These are phyloP conservation scores for Anthracocystis walkeri DNA, from an alignment of 1,284 basidiomycete species.

Conservation along the genomic window DNA sequence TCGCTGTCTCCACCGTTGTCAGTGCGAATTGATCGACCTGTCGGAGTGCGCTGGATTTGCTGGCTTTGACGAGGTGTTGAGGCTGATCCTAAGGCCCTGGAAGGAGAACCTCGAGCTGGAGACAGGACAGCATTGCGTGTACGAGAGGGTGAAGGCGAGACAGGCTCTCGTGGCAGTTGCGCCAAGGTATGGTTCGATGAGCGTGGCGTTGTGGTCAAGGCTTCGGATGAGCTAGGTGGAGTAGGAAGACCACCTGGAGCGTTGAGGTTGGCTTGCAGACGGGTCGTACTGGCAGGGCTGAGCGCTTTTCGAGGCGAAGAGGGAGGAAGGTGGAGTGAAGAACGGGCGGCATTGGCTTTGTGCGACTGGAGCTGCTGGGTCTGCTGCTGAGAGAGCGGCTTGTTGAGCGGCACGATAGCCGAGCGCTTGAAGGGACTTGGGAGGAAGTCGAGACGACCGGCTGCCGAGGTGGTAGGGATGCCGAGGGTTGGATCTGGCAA, in stretches of 20 bases:
- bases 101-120: constrained; percentile 20
- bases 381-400: constrained; percentile 37
- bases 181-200: constrained; percentile 20
- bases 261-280: constrained; percentile 21
- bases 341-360: constrained; percentile 12
- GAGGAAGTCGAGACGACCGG: constrained; percentile 8
- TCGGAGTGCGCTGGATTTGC: constrained; percentile 13
- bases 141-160: constrained; percentile 47
- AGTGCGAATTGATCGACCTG: constrained; percentile 4
- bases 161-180: constrained; percentile 27
- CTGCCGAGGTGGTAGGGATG: constrained; percentile 4
- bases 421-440: constrained; percentile 32
- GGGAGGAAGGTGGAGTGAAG: constrained; percentile 3
- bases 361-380: constrained; percentile 22
- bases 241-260: constrained; percentile 44
- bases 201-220: constrained; percentile 31
- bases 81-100: constrained; percentile 6
- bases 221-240: constrained; percentile 41
- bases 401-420: constrained; percentile 32
- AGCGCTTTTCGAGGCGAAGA: constrained; percentile 12
- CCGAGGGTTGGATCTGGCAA: constrained; percentile 42
- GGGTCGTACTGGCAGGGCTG: constrained; percentile 6
- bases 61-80: constrained; percentile 20
- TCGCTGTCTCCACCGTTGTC: constrained; percentile 9
- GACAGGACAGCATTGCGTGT: constrained; percentile 20